Conservation (phyloP, 2,329 filamentous ascomycete species). For the Hypoxylon rubiginosum region DNA sequence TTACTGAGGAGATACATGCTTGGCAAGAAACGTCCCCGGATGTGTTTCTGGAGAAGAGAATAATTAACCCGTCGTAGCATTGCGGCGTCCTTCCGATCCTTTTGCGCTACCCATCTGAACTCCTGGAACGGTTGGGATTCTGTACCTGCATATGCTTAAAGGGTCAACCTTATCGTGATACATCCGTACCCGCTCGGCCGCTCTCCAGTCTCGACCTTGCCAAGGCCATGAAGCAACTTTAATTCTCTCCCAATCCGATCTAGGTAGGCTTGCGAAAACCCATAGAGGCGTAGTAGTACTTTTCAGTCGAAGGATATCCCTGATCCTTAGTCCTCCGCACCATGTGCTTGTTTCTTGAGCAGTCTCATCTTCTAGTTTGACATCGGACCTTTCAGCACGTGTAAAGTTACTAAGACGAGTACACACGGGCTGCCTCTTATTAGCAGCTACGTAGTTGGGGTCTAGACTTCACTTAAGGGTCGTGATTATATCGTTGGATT, state of each 20-base stretch:
- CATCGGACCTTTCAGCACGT: slow-evolving; percentile 12
- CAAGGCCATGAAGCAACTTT: slow-evolving; percentile 3
- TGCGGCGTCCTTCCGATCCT: slow-evolving; percentile 24
- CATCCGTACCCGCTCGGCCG: slow-evolving; percentile 13
- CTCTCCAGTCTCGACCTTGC: slow-evolving; percentile 22
- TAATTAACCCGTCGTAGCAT: slow-evolving; percentile 11
- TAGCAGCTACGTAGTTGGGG: slow-evolving; percentile 1
- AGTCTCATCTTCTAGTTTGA: slow-evolving; percentile 35
- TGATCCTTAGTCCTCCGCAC: slow-evolving; percentile 26
- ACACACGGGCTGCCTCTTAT: slow-evolving; percentile 23
- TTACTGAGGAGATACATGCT: slow-evolving; percentile 20
- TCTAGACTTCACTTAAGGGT: slow-evolving; percentile 6
- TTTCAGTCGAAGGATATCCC: slow-evolving; percentile 12
- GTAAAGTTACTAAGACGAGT: slow-evolving; percentile 5
- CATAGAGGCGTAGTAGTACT: slow-evolving; percentile 1
- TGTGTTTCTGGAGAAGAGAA: slow-evolving; percentile 21
- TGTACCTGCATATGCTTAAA: slow-evolving; percentile 34
- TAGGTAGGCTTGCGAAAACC: slow-evolving; percentile 18
- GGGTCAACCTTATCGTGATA: slow-evolving; percentile 33
- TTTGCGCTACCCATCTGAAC: slow-evolving; percentile 32
- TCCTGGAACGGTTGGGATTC: slow-evolving; percentile 28
- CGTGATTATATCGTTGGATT: slow-evolving; percentile 7
- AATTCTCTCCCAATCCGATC: slow-evolving; percentile 8
- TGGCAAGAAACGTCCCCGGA: slow-evolving; percentile 29
- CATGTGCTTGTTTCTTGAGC: slow-evolving; percentile 32